A percentile compares a stretch with the other conserved stretches of the same genome.
Evolutionary conservation across 2,329 filamentous ascomycete genomes (phyloP).

Genomic region (Lecanoromycetidae sp.): DNA sequence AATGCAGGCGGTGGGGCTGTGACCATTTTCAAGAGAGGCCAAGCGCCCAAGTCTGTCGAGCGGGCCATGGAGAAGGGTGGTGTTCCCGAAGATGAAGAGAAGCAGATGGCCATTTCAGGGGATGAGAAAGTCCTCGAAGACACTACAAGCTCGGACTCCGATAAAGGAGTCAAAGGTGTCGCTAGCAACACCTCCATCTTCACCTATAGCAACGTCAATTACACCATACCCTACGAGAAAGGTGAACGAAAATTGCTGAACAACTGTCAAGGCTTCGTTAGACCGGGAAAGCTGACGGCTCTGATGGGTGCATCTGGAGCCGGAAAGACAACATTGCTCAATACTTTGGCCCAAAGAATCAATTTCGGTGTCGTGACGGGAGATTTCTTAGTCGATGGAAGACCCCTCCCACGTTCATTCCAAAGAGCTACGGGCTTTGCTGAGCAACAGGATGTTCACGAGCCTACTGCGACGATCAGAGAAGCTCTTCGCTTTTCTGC

Average conservation of each 20-base stretch:
- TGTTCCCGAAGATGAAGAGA: conserved; percentile 40
- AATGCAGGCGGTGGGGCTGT: conserved; percentile 71
- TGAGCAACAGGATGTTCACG: conserved; percentile 56
- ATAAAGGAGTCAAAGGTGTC: conserved; percentile 35
- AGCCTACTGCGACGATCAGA: conserved; percentile 52
- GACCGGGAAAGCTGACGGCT: conserved; percentile 64
- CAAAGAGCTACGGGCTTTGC: conserved; percentile 43
- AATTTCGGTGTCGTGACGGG: conserved; percentile 35
- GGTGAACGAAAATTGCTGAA: conserved; percentile 40
- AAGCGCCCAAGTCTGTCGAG: conserved; percentile 48
- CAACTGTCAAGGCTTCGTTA: conserved; percentile 58
- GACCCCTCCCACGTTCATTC: conserved; percentile 36
- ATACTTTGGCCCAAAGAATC: conserved; percentile 35
- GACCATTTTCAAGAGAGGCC: conserved; percentile 60
- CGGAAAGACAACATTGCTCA: conserved; percentile 39
- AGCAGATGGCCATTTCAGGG: conserved; percentile 22
- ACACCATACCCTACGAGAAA: conserved; percentile 42
- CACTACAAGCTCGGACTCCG: conserved; percentile 20
- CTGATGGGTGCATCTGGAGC: conserved; percentile 52
- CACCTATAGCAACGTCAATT: conserved; percentile 78
- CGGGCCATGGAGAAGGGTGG: conserved; percentile 43
- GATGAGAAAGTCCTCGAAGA: conserved; percentile 20
- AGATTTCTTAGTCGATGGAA: conserved; percentile 35
- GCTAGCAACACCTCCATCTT: conserved; percentile 58
- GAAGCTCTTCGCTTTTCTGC: conserved; percentile 57